Base-by-base conservation (phyloP, 2,329 filamentous ascomycete genomes). In the Capronia coronata region DNA sequence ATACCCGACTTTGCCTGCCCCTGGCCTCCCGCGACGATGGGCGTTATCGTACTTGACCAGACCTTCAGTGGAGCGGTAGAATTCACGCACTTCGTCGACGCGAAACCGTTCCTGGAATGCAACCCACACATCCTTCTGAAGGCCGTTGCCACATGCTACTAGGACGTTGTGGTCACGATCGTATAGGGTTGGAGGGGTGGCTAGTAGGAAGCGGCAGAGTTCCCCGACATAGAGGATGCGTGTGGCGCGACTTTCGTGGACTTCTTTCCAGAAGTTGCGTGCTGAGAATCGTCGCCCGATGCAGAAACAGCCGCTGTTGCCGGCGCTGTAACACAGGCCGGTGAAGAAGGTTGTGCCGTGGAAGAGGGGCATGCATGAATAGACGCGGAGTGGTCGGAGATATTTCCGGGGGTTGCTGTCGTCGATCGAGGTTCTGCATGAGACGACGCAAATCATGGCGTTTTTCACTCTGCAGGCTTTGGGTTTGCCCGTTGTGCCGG, bases 11-110 rank as follows among this genome's bases (percentile, higher is more conserved):
- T 71, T 73, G 0, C 49, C 70, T 64, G 4, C 85, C 74, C 37
- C 76, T 63, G 35, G 88, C 62, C 1, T 75, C 64, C 4, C 86
- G 83, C 58, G 88, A 81, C 25, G 81, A 78, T 5, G 83, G 76
- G 74, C 64, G 61, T 85, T 86, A 51, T 80, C 67, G 11, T 87
- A 69, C 0, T 67, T 67, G 58, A 88, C 75, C 38, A 87, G 73
- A 18, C 84, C 83, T 65, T 89, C 86, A 1, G 83, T 86, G 49
- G 80, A 84, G 64, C 84, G 86, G 72, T 87, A 90, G 67, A 90
- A 87, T 64, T 90, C 86, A 50, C 71, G 71, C 1, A 89, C 78
- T 19, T 76, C 74, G 68, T 60, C 34, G 2, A 72, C 58, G n/a
- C 61, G 63, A 52, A 65, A 66, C 1, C 64, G 58, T 21, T 60